A percentile compares a stretch with the other conserved stretches of the same genome.
These are phyloP conservation scores for Phytophthora rubi DNA, from an alignment of 352 stramenopile genomes.

Conservation along the genomic window DNA sequence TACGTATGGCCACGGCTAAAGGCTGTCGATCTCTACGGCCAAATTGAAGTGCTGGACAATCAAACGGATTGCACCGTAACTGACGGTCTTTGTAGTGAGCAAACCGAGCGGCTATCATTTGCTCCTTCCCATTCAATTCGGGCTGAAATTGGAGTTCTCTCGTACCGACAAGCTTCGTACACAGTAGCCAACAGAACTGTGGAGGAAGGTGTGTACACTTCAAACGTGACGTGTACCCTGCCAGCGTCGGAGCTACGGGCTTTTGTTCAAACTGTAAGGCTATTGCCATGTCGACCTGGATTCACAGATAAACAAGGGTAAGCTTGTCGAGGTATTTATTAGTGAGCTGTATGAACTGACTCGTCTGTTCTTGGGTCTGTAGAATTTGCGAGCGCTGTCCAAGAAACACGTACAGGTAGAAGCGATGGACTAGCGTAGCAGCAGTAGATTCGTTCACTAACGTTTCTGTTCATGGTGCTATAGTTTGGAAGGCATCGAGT, in stretches of 20 bases:
- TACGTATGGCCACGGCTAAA: slow-evolving; percentile 65
- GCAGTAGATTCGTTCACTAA: neutral
- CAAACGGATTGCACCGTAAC: slow-evolving; percentile 48
- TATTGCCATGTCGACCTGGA: slow-evolving; percentile 53
- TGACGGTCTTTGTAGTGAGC: slow-evolving; percentile 20
- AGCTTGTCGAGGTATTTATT: neutral
- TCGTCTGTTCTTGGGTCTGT: slow-evolving; percentile 2
- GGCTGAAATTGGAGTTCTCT: slow-evolving; percentile 45
- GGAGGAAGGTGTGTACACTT: slow-evolving; percentile 33
- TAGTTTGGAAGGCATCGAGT: slow-evolving; percentile 64
- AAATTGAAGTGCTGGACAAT: slow-evolving; percentile 67
- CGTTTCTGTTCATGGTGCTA: neutral
- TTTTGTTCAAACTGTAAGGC: slow-evolving; percentile 40
- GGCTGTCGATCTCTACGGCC: slow-evolving; percentile 62
- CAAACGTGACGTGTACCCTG: slow-evolving; percentile 57
- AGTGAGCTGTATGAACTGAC: neutral
- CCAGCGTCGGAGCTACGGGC: slow-evolving; percentile 34
- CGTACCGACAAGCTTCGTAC: slow-evolving; percentile 48
- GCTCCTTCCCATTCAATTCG: slow-evolving; percentile 35
- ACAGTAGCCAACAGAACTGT: slow-evolving; percentile 27
- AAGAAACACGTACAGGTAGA: slow-evolving; percentile 59
- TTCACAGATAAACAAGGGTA: slow-evolving; percentile 53
- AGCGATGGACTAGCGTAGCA: neutral
- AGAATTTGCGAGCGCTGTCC: slow-evolving; percentile 63
- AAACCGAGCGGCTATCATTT: slow-evolving; percentile 35